Evolutionary conservation across 192 early-diverging fungal species (phyloP).

Genomic region (Coemansia asiatica): DNA sequence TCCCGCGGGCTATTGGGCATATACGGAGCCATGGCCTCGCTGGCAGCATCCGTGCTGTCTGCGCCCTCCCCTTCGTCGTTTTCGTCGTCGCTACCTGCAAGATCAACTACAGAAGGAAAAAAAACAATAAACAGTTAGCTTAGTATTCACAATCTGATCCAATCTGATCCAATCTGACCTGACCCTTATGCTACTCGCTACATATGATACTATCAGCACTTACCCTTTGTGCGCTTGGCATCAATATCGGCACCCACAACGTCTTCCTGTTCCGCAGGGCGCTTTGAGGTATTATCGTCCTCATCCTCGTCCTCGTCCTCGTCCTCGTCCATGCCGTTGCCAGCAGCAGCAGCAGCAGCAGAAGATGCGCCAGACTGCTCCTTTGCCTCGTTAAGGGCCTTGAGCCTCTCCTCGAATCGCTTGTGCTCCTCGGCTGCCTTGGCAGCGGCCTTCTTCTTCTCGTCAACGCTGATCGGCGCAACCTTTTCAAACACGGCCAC

Average conservation of each 20-base stretch:
- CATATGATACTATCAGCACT: neutral
- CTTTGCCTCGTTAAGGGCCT: neutral
- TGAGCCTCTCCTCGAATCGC: constrained; percentile 10
- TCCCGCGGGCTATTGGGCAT: constrained; percentile 51
- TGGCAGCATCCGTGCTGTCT: neutral
- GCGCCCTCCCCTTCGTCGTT: constrained; percentile 15
- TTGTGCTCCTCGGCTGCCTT: constrained; percentile 7
- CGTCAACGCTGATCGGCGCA: constrained; percentile 60
- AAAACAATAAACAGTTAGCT: neutral
- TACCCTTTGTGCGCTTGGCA: constrained; percentile 27
- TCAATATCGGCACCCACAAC: constrained; percentile 2
- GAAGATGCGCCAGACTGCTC: neutral
- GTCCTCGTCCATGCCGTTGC: too few species aligned
- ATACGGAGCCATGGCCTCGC: constrained; percentile 23
- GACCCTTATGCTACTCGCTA: neutral
- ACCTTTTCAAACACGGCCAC: constrained; percentile 94
- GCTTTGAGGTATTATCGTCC: constrained; percentile 14
- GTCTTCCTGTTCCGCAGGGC: constrained; percentile 8
- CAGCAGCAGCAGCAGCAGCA: too few species aligned
- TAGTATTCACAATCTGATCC: neutral
- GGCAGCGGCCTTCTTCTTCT: constrained; percentile 31
- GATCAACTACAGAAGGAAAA: constrained; percentile 5
- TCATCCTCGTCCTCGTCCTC: neutral
- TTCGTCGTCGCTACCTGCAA: constrained; percentile 1
- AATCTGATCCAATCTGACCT: neutral